Base-by-base conservation (phyloP, 148 eudicot species). In the Polygonum aviculare region DNA sequence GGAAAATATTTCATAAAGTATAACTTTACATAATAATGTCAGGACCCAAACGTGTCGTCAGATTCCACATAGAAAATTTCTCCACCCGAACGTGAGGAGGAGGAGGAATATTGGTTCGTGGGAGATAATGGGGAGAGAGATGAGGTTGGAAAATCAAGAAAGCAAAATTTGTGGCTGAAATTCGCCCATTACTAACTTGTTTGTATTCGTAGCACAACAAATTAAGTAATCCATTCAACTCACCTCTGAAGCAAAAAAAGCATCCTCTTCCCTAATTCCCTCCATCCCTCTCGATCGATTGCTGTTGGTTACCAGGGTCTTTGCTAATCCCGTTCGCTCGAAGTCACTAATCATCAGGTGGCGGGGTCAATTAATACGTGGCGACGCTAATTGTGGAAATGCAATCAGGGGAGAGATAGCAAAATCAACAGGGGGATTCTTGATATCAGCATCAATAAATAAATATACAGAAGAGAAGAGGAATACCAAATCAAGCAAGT, bases 151-250 rank as follows among this genome's bases (percentile, higher is more conserved):
- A 48, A 72, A 63, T 45, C 26, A 39, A 74, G 76, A 75, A 80
- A 67, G 75, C 3, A 74, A 76, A 91, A 89, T 86, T 88, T 91
- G 96, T 93, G 98, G 98, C 87, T 89, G 81, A 50, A 82, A 91
- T 19, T 87, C 74, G 79, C 79, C 87, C 41, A 74, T 26, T 26
- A 26, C 76, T 83, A 76, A 47, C 77, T 81, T 81, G 75, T 51
- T 74, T 73, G 50, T 45, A 35, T 69, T 78, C 80, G 84, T 84
- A 87, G 74, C 83, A 48, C 76, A 82, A 77, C 76, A 82, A 77
- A 62, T 16, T 77, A 76, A 80, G 90, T 82, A 80, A 78, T 85
- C 63, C 62, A 73, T 67, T 73, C 65, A 8, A 44, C 9, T 10
- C 9, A 8, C 47, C 47, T 44, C 9, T 44, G 47, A 54, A 54